phyloP scores from a whole-genome alignment of 2,329 filamentous ascomycete species.

The Phialemonium atrogriseum region DNA sequence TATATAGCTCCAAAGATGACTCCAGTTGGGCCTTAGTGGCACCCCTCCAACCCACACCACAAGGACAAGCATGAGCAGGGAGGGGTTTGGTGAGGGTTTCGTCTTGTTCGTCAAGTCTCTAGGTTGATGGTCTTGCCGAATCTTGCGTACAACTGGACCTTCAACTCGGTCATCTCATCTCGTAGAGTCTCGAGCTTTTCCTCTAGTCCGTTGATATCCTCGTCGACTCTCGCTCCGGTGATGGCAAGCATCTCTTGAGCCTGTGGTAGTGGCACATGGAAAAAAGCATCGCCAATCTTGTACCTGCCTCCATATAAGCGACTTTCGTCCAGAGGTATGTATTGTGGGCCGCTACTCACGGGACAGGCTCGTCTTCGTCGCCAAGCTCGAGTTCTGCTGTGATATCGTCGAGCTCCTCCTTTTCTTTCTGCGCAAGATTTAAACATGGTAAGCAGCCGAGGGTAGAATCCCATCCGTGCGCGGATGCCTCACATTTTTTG shows the following conservation, averaged over 20 bases:
- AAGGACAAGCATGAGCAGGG: too few relatives aligned
- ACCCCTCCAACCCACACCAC: too few relatives aligned
- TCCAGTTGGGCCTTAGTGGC: too few relatives aligned
- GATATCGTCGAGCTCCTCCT: conserved; percentile 93
- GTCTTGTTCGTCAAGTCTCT: conserved; percentile 68
- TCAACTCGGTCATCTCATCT: conserved; percentile 83
- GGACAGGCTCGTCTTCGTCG: conserved; percentile 89
- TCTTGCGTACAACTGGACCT: conserved; percentile 85
- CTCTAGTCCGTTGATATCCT: conserved; percentile 68
- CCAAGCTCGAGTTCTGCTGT: conserved; percentile 85
- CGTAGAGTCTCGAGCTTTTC: conserved; percentile 65
- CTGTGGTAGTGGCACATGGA: conserved; percentile 73
- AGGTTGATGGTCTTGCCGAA: conserved; percentile 97
- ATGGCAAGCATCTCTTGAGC: conserved; percentile 76
- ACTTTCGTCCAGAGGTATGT: background rate
- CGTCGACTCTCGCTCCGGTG: conserved; percentile 65
- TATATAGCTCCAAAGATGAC: too few relatives aligned
- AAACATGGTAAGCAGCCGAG: conserved; percentile 14
- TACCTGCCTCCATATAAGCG: conserved; percentile 51
- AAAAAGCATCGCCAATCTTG: conserved; percentile 94
- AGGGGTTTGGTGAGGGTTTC: too few relatives aligned
- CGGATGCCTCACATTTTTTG: conserved; percentile 55
- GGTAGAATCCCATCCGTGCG: background rate
- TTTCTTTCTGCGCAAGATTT: conserved; percentile 67
- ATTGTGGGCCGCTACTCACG: conserved; percentile 49